phyloP scores from a whole-genome alignment of 805 yeast species.

The Wickerhamomyces bovis region DNA sequence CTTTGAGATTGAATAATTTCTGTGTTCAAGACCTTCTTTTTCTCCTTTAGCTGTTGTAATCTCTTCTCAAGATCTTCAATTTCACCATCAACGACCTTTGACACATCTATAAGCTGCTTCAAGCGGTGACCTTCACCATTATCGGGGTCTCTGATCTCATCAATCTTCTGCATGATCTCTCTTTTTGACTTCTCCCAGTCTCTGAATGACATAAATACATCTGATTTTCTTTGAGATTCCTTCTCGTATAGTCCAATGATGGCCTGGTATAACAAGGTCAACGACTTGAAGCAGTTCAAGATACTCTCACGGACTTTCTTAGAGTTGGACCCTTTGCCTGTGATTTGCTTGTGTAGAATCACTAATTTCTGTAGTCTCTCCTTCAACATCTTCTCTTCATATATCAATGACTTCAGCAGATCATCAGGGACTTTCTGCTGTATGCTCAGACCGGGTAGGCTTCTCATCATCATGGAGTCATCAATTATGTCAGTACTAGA shows the following conservation, averaged over 20 bases:
- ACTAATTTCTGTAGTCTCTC: conserved; percentile 14
- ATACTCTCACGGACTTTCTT: conserved; percentile 27
- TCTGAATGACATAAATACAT: conserved; percentile 25
- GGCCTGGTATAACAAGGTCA: conserved; percentile 33
- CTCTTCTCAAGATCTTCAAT: conserved; percentile 30
- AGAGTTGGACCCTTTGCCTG: conserved; percentile 29
- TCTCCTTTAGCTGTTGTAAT: conserved; percentile 27
- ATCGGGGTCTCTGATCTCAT: conserved; percentile 31
- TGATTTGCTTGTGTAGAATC: conserved; percentile 21
- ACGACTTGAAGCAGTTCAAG: conserved; percentile 26
- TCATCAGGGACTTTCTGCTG: conserved; percentile 2
- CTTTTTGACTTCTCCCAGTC: conserved; percentile 35
- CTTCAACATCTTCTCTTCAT: conserved; percentile 16
- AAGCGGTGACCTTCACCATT: conserved; percentile 37
- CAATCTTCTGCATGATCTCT: conserved; percentile 28
- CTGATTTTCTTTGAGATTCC: conserved; percentile 26
- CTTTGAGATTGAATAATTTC: conserved; percentile 42
- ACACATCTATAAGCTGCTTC: conserved; percentile 27
- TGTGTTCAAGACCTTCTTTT: conserved; percentile 25
- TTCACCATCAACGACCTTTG: conserved; percentile 30
- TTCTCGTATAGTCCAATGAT: conserved; percentile 35
- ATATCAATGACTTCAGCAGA: conserved; percentile 12
- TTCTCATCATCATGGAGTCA: background rate
- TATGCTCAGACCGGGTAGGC: background rate
- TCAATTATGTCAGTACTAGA: background rate